Evolutionary conservation across 2,329 filamentous ascomycete species (phyloP), one percentile per base, ranked within the genome.

Genomic region (Septoria linicola): DNA sequence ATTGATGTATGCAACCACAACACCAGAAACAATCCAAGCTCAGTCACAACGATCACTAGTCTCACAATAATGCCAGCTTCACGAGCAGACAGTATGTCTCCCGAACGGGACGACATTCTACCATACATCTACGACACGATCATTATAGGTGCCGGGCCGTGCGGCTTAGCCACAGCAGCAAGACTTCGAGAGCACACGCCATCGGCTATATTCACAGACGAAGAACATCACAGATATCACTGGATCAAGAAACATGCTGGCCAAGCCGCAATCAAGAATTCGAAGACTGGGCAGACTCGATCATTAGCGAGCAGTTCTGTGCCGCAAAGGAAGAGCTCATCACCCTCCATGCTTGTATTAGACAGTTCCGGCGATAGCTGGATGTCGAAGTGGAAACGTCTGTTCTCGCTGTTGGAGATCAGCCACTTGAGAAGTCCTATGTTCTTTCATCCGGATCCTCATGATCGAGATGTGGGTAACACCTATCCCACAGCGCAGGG

Each of bases 401-500:
- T 86, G 3, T 92, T 92, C 69, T 73, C 76, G 25, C 80, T 78
- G 2, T 81, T 89, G 37, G 79, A 83, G 41, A 92, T 92, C 40
- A 76, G 79, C 1, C 81, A 90, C 61, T 72, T 93, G 32, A 78
- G 88, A 13, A 90, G 86, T 59, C 88, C 87, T 0, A 87, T 92
- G 84, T 87, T 91, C 63, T 92, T 89, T 72, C 88, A 93, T 63
- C 76, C 88, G 11, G 87, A 92, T 63, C 88, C 88, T 0, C 75
- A 80, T 1, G 87, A 92, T 67, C 76, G 87, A 1, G 88, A 92
- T 70, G 84, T 43, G 31, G 4, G 40, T 4, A 2, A 3, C 14
- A 8, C 14, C 13, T 8, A 4, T 32, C 6, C 8, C 11, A 8
- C 4, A 13, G 2, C 5, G 10, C 23, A 10, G 10, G 23, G 5